Percentiles rank a stretch among this genome's conserved stretches.
phyloP scores from a whole-genome alignment of 2,329 filamentous ascomycete genomes.

The Ophiostoma pallidulum region DNA sequence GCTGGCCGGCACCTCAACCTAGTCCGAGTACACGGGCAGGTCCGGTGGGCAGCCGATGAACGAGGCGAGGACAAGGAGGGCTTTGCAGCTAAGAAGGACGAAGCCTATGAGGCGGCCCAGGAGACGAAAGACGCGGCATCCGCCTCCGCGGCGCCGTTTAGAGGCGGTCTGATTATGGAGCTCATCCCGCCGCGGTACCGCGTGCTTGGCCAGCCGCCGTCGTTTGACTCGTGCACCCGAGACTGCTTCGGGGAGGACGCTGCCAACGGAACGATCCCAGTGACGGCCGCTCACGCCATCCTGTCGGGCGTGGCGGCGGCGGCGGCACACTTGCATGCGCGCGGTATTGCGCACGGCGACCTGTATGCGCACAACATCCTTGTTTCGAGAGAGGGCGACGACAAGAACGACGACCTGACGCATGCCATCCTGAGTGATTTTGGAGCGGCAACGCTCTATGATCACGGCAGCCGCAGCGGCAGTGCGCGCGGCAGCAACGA shows the following conservation, averaged over 20 bases:
- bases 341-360: constrained; percentile 37
- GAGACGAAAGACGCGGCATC: too few species aligned
- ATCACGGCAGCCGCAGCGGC: constrained; percentile 14
- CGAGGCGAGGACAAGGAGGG: neutral
- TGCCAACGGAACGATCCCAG: constrained; percentile 19
- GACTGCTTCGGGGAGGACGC: constrained; percentile 29
- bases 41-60: constrained; percentile 22
- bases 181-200: constrained; percentile 34
- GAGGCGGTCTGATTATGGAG: constrained; percentile 36
- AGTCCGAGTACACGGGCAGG: constrained; percentile 35
- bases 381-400: constrained; percentile 15
- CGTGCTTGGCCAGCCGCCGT: constrained; percentile 35
- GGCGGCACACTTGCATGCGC: constrained; percentile 33
- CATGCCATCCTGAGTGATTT: constrained; percentile 40
- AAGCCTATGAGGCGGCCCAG: neutral
- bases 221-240: constrained; percentile 35
- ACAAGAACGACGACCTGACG: neutral
- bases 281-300: constrained; percentile 26
- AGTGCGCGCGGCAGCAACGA: too few species aligned
- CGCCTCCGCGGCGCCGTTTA: constrained; percentile 12
- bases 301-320: constrained; percentile 33
- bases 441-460: constrained; percentile 38
- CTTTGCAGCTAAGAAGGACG: constrained; percentile 27
- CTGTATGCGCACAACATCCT: constrained; percentile 40
- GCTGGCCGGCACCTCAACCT: constrained; percentile 38